Evolutionary conservation across 2,329 filamentous ascomycete genomes (phyloP), one percentile per base, ranked within the genome.

Genomic region (Colletotrichum sp.): DNA sequence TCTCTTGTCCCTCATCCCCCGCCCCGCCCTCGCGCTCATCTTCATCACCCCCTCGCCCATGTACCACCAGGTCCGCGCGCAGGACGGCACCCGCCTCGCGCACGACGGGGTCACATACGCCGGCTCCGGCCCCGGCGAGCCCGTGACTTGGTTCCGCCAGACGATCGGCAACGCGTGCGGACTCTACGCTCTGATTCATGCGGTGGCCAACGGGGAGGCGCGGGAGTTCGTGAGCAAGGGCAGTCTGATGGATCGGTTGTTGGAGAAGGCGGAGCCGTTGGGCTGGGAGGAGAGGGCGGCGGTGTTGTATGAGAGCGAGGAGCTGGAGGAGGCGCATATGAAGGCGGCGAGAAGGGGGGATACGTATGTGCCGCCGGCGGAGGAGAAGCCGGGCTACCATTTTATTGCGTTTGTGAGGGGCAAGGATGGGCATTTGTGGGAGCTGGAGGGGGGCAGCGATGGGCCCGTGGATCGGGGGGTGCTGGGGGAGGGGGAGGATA

Each of bases 161-260:
- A 97, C 94, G 0, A 97, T 97, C 79, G 90, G 92, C 73, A 93
- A 97, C 81, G 94, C 95, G 1, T 97, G 95, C 81, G 95, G 95
- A 1, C 89, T 96, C 26, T 95, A 96, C 80, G 95, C 92, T 0
- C 87, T 97, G 7, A 83, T 97, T 10, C 95, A 97, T 82, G 91
- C 90, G 18, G 89, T 94, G 1, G 90, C 90, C 65, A 97, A 97
- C 82, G 94, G 94, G 2, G 86, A 87, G 5, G 90, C 92, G 0
- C 86, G 89, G 21, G 81, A 84, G 4, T 87, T 90, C 74, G 89
- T 96, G 69, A 78, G 84, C 13, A 83, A 87, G 7, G 87, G 84
- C 18, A 92, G 90, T 14, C 84, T 89, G 59, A 85, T 95, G 13
- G 89, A 90, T 9, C 85, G 85, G 18, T 84, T 97, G 14, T 85